Conservation (phyloP, 805 yeast species). For the Starmerella vitae region DNA sequence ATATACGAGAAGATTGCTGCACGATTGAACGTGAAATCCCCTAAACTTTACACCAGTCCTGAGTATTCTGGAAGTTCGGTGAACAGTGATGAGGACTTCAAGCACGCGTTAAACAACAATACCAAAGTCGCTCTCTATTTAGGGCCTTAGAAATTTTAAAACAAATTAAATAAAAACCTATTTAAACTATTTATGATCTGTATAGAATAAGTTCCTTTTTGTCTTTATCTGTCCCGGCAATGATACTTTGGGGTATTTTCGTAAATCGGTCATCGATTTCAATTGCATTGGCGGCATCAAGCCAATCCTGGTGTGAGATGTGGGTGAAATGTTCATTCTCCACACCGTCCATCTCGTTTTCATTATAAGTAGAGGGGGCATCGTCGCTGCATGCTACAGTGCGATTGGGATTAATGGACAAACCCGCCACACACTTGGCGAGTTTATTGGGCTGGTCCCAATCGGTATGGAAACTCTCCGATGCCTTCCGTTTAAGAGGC, state of each 20-base stretch:
- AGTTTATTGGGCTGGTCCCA: slow-evolving; percentile 7
- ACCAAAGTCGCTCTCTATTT: slow-evolving; percentile 25
- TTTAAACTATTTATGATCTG: slow-evolving; percentile 1
- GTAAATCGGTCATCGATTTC: slow-evolving; percentile 16
- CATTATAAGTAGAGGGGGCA: background rate
- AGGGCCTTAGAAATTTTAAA: background rate
- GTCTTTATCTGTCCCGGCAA: too few relatives aligned
- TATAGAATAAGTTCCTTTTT: too few relatives aligned
- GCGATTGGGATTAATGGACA: background rate
- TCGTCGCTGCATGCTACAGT: background rate
- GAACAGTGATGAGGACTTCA: slow-evolving; percentile 24
- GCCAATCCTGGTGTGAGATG: slow-evolving; percentile 3
- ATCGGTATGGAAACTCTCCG: background rate
- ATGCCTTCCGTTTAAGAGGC: background rate
- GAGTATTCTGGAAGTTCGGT: slow-evolving; percentile 21
- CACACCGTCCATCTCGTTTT: slow-evolving; percentile 15
- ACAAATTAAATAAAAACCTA: background rate
- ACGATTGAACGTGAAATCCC: slow-evolving; percentile 24
- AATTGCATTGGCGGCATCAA: slow-evolving; percentile 17
- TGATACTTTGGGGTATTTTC: slow-evolving; percentile 12
- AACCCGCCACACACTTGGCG: slow-evolving; percentile 3
- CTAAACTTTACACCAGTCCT: slow-evolving; percentile 23
- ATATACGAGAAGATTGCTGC: slow-evolving; percentile 25
- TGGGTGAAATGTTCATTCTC: slow-evolving; percentile 12
- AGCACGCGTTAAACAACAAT: slow-evolving; percentile 21